A percentile compares a stretch with the other conserved stretches of the same genome.
Evolutionary conservation across 73 alveolate species (phyloP).

Genomic region (Paramecium primaurelia): DNA sequence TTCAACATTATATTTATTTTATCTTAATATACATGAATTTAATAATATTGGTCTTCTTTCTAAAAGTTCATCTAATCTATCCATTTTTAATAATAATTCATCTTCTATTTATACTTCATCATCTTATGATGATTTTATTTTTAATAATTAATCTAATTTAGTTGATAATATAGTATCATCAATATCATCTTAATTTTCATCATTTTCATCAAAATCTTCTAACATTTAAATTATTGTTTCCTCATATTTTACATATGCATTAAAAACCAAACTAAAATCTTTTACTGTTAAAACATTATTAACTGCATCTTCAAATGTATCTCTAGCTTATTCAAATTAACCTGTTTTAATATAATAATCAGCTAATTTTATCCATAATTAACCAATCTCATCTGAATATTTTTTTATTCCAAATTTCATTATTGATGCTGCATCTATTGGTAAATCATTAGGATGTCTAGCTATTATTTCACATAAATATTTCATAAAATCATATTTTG

Average conservation of each 20-base stretch:
- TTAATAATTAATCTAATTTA: constrained; percentile 2
- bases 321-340: constrained; percentile 89
- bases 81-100: constrained; percentile 64
- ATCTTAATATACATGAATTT: constrained; percentile 82
- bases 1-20: constrained; percentile 91
- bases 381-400: constrained; percentile 92
- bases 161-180: background rate
- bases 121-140: constrained; percentile 19
- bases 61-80: constrained; percentile 82
- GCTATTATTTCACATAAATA: constrained; percentile 89
- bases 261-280: constrained; percentile 94
- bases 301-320: constrained; percentile 92
- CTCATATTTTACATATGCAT: constrained; percentile 94
- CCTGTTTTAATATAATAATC: constrained; percentile 87
- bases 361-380: constrained; percentile 91
- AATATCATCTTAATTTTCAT: constrained; percentile 69
- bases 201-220: constrained; percentile 58
- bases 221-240: constrained; percentile 72
- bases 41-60: constrained; percentile 89
- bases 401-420: constrained; percentile 86
- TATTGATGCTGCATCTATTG: constrained; percentile 76
- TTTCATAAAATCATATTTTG: constrained; percentile 86
- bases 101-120: constrained; percentile 76
- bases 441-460: constrained; percentile 76
- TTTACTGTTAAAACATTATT: constrained; percentile 86